A percentile compares a stretch with the other conserved stretches of the same genome.
These are phyloP conservation scores for Aspergillus nanangensis DNA, from an alignment of 495 filamentous ascomycete genomes.

Conservation along the genomic window DNA sequence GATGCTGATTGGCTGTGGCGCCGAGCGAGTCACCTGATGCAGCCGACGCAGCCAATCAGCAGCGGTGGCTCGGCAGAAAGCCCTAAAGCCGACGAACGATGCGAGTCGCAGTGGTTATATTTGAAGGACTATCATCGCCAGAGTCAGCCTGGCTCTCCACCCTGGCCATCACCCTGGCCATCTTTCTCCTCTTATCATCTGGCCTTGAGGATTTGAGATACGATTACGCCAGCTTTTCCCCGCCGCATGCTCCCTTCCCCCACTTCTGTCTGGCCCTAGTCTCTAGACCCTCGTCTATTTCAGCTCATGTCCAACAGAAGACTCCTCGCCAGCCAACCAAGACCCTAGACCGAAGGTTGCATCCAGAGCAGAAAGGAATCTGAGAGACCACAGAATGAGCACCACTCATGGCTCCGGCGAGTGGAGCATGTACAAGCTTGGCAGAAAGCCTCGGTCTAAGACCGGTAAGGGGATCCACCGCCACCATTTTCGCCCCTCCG, in stretches of 20 bases:
- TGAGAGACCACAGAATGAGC: background rate
- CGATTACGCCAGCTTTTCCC: background rate
- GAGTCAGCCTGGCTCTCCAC: background rate
- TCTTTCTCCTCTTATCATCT: background rate
- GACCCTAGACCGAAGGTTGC: background rate
- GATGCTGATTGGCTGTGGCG: conserved; percentile 6
- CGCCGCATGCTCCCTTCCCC: too few relatives aligned
- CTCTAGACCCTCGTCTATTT: too few relatives aligned
- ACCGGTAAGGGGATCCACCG: conserved; percentile 26
- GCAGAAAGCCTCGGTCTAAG: conserved; percentile 27
- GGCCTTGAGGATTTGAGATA: background rate
- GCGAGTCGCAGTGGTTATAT: too few relatives aligned
- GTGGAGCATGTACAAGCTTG: conserved; percentile 18
- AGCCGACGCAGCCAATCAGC: conserved; percentile 30
- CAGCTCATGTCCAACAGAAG: too few relatives aligned
- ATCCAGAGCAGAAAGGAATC: too few relatives aligned
- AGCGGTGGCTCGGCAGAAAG: conserved; percentile 8
- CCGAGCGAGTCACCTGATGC: conserved; percentile 2
- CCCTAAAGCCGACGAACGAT: too few relatives aligned
- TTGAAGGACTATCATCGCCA: too few relatives aligned
- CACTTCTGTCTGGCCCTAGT: too few relatives aligned
- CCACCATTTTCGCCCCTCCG: background rate
- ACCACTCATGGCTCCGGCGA: background rate
- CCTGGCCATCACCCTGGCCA: background rate
- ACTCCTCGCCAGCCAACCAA: too few relatives aligned